Evolutionary conservation across 75 land plant species (phyloP).

Genomic region (Picea sitchensis): DNA sequence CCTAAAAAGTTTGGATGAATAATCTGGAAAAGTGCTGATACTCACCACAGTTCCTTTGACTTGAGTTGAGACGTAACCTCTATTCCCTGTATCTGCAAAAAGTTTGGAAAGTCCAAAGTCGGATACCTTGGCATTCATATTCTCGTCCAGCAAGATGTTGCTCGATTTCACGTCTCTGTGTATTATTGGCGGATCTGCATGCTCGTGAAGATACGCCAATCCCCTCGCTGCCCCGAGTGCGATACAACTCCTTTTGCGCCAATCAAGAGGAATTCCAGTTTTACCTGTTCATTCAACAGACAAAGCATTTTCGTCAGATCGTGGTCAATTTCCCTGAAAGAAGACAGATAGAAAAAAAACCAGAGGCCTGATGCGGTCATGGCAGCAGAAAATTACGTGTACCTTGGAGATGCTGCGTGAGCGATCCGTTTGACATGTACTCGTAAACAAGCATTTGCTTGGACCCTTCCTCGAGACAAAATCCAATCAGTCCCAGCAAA

Average conservation of each 20-base stretch:
- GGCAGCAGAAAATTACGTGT: no score
- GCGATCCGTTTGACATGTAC: background rate
- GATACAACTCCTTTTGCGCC: conserved; percentile 12
- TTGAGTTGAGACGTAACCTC: background rate
- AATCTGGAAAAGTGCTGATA: background rate
- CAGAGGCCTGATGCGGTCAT: no score
- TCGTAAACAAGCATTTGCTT: conserved; percentile 19
- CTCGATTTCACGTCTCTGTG: conserved; percentile 24
- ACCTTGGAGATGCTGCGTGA: background rate
- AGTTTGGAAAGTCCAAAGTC: conserved; percentile 22
- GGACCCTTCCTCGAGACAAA: conserved; percentile 26
- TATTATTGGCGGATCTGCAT: conserved; percentile 22
- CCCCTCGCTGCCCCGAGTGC: conserved; percentile 19
- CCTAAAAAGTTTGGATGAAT: background rate
- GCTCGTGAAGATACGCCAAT: conserved; percentile 23
- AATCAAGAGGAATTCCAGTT: background rate
- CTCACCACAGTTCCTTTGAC: conserved; percentile 29
- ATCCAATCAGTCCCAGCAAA: conserved; percentile 29
- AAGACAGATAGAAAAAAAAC: no score
- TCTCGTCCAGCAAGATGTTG: conserved; percentile 25
- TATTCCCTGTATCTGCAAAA: background rate
- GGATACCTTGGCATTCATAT: conserved; percentile 17
- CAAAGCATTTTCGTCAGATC: background rate
- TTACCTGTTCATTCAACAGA: background rate
- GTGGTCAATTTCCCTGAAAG: no score